Percentiles rank a stretch among this genome's conserved stretches.
Evolutionary conservation across 2,329 filamentous ascomycete genomes (phyloP).

Genomic region (Alternaria conjuncta): DNA sequence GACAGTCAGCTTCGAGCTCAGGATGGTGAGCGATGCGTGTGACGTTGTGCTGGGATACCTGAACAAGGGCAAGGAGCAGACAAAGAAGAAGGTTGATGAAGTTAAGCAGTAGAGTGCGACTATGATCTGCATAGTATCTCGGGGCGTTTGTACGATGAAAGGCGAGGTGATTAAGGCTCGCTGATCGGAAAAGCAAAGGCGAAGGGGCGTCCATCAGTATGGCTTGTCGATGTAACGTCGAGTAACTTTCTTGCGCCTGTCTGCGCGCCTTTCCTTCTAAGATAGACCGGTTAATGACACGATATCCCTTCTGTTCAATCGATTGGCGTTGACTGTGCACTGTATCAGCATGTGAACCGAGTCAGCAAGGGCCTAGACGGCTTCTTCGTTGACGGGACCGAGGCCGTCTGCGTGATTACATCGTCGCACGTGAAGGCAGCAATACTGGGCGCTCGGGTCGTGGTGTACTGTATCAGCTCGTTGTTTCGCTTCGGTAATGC

Average conservation of each 20-base stretch:
- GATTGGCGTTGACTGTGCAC: background rate
- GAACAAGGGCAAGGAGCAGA: constrained; percentile 43
- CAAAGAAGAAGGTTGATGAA: constrained; percentile 44
- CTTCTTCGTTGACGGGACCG: background rate
- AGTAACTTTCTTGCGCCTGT: background rate
- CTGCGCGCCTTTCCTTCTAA: constrained; percentile 1
- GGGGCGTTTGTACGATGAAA: background rate
- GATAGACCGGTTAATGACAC: constrained; percentile 12
- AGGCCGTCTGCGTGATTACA: background rate
- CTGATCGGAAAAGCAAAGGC: constrained; percentile 7
- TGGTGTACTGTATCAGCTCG: background rate
- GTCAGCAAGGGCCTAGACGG: background rate
- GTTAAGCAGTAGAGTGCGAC: constrained; percentile 38
- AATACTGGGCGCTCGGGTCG: background rate
- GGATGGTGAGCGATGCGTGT: constrained; percentile 45
- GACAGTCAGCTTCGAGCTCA: constrained; percentile 48
- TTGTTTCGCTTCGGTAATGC: background rate
- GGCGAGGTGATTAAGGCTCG: background rate
- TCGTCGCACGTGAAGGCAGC: background rate
- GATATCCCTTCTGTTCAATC: constrained; percentile 4
- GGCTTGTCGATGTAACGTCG: background rate
- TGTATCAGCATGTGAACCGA: background rate
- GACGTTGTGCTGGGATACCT: constrained; percentile 39
- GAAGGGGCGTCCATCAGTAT: background rate
- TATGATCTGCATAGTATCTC: background rate